These are phyloP conservation scores for Hemileccinum impolitum DNA, from an alignment of 768 basidiomycete species.

Conservation along the genomic window DNA sequence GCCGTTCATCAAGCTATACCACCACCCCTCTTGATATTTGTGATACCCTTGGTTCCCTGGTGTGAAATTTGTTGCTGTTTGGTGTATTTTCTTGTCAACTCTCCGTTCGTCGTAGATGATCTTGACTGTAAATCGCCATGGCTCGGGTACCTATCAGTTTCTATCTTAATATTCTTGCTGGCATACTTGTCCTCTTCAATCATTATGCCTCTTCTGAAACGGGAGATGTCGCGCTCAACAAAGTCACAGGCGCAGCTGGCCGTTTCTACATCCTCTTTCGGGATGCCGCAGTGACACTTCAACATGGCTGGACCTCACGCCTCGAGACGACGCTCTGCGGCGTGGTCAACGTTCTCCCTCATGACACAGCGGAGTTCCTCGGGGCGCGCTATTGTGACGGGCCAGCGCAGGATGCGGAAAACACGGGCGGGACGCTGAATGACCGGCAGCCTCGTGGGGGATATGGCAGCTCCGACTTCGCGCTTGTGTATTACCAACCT, in stretches of 20 bases:
- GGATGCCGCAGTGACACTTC: slow-evolving; percentile 3
- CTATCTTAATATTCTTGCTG: slow-evolving; percentile 18
- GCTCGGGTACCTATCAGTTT: slow-evolving; percentile 13
- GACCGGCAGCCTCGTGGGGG: not conserved
- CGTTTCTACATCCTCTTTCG: slow-evolving; percentile 16
- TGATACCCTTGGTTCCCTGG: no score
- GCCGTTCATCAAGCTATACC: not conserved
- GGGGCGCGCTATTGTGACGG: slow-evolving; percentile 5
- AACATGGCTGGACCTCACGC: slow-evolving; percentile 2
- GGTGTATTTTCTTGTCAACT: not conserved
- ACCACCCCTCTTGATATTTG: no score
- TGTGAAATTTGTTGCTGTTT: not conserved
- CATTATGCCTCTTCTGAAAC: slow-evolving; percentile 15
- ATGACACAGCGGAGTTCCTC: not conserved
- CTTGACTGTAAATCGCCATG: not conserved
- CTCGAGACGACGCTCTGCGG: slow-evolving; percentile 4
- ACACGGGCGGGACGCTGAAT: not conserved
- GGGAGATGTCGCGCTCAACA: slow-evolving; percentile 18
- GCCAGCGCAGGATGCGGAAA: not conserved
- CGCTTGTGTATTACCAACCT: not conserved
- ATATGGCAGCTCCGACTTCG: slow-evolving; percentile 3
- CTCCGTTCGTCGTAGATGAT: no score
- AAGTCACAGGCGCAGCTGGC: slow-evolving; percentile 15
- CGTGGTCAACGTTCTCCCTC: not conserved
- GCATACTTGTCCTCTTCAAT: slow-evolving; percentile 17